Base-by-base conservation (phyloP, 352 stramenopile species). In the Phytophthora niederhauseri region DNA sequence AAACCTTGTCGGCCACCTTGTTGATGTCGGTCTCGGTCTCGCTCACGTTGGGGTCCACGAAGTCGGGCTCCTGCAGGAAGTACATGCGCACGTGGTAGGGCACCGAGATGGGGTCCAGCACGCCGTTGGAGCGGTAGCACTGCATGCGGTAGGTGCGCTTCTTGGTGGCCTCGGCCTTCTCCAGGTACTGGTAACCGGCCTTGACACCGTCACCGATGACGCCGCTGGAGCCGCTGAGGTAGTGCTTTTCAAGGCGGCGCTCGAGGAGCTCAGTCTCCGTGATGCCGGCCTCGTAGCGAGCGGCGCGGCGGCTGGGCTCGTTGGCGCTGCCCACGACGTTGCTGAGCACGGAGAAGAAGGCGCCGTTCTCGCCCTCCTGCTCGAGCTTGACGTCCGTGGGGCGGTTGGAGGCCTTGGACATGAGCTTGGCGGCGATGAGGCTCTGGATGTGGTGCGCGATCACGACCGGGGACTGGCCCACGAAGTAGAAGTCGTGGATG, bases 71-170 rank as follows among this genome's bases (percentile, higher is more conserved):
- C 61, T 92, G 84, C 50, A 95, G 57, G 67, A 95, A 95, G 72
- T 95, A 95, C 78, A 95, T 90, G 68, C 87, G 85, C 65, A 95
- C 84, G 70, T 95, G 87, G 57, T 85, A 93, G 4, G 87, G 87
- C 59, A 95, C 84, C 14, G 80, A 59, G n/a, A 75, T 61, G 3
- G 85, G 66, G 69, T 95, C 87, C n/a, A 95, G 66, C 68, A 95
- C 82, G 34, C 87, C 87, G 57, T 75, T 89, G 15, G 84, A 92
- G 59, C 87, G 87, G 80, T 95, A 95, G 84, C 87, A 95, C 67
- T 95, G 87, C 65, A 95, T 83, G 54, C 87, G 84, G 79, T 93
- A 93, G 4, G 82, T 88, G 69, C 78, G 82, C 53, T 66, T 63
- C 74, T 93, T 91, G 41, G 70, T 66, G 12, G 61, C 43, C 64